A percentile compares a stretch with the other conserved stretches of the same genome.
Evolutionary conservation across 495 filamentous ascomycete species (phyloP).

Genomic region (Xeromyces bisporus): DNA sequence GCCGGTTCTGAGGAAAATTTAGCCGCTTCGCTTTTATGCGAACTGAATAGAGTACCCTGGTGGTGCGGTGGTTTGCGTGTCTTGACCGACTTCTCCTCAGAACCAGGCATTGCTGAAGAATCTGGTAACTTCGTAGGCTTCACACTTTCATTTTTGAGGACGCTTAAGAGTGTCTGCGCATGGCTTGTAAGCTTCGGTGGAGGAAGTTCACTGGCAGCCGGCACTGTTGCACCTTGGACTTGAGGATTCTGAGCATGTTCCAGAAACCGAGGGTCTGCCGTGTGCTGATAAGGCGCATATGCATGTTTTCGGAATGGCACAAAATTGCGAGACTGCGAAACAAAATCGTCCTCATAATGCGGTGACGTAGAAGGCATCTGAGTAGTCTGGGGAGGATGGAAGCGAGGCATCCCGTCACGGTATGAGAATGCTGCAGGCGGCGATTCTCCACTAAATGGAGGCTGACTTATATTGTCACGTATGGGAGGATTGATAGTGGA

Average conservation of each 20-base stretch:
- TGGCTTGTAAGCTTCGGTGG: constrained; percentile 47
- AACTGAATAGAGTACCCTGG: constrained; percentile 21
- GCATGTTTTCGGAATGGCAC: constrained; percentile 11
- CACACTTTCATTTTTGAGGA: constrained; percentile 37
- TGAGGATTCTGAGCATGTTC: constrained; percentile 23
- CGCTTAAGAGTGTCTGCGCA: constrained; percentile 43
- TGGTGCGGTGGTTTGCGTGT: constrained; percentile 20
- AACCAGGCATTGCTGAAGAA: constrained; percentile 14
- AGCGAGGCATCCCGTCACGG: constrained; percentile 4
- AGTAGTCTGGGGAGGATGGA: neutral
- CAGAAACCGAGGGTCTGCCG: constrained; percentile 34
- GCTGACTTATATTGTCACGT: neutral
- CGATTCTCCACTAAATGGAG: constrained; percentile 3
- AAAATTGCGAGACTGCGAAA: constrained; percentile 3
- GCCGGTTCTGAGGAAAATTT: constrained; percentile 12
- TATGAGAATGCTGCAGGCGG: constrained; percentile 1
- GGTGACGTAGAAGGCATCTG: constrained; percentile 4
- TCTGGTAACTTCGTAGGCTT: constrained; percentile 16
- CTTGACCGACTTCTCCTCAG: constrained; percentile 6
- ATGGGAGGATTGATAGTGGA: neutral
- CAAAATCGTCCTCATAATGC: constrained; percentile 4
- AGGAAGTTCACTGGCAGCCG: constrained; percentile 39
- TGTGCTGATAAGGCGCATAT: constrained; percentile 33
- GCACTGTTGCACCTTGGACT: constrained; percentile 28
- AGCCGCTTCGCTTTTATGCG: constrained; percentile 16